A percentile compares a stretch with the other conserved stretches of the same genome.
phyloP scores from a whole-genome alignment of 495 filamentous ascomycete species.

The Aspergillus olivimuriae region DNA sequence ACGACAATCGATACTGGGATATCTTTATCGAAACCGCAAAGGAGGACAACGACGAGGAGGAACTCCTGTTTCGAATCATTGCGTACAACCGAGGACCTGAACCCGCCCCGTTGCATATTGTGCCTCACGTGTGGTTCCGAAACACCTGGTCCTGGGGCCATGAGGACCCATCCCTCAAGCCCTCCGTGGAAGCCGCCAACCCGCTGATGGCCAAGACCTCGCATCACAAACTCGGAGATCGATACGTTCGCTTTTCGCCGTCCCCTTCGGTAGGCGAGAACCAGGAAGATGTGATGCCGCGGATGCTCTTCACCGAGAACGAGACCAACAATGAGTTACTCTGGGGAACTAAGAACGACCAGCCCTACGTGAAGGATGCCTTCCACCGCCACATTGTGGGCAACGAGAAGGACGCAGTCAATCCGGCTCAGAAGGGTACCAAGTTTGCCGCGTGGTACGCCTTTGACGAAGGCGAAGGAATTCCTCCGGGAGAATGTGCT shows the following conservation, averaged over 20 bases:
- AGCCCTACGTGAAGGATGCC: conserved; percentile 88
- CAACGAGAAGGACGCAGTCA: conserved; percentile 70
- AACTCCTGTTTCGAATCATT: conserved; percentile 88
- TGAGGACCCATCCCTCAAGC: conserved; percentile 65
- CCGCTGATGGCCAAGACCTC: conserved; percentile 64
- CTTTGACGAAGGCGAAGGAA: conserved; percentile 82
- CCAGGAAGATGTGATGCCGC: conserved; percentile 74
- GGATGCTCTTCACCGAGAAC: conserved; percentile 89
- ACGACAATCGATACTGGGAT: conserved; percentile 93
- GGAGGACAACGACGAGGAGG: conserved; percentile 80
- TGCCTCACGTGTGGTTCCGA: conserved; percentile 93
- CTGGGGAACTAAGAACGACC: conserved; percentile 68
- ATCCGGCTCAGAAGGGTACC: conserved; percentile 73
- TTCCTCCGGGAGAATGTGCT: conserved; percentile 84
- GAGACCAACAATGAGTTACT: conserved; percentile 79
- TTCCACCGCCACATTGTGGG: conserved; percentile 87
- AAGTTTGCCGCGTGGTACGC: conserved; percentile 89
- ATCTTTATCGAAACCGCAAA: conserved; percentile 96
- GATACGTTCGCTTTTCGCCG: conserved; percentile 80
- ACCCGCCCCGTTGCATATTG: conserved; percentile 81
- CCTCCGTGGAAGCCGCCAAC: conserved; percentile 56
- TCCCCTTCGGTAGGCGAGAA: conserved; percentile 76
- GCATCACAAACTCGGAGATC: conserved; percentile 71
- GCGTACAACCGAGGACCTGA: conserved; percentile 94
- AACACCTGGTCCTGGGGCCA: conserved; percentile 95